These are phyloP conservation scores for Plantago ovata DNA, from an alignment of 257 asterid genomes.

Conservation along the genomic window DNA sequence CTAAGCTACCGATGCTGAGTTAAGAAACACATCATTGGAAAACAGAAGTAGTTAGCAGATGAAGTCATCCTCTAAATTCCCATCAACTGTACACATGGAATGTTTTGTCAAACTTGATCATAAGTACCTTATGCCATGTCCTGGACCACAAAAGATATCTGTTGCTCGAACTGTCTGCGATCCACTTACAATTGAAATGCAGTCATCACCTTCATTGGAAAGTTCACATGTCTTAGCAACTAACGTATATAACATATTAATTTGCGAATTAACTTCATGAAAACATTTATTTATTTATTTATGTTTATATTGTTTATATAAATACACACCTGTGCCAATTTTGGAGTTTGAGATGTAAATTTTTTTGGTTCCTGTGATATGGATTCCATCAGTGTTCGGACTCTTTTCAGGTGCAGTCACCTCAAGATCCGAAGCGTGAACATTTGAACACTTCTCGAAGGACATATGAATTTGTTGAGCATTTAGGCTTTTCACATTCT, in stretches of 20 bases:
- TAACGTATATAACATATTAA: too few species aligned
- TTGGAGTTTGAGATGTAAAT: constrained; percentile 41
- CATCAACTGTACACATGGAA: neutral
- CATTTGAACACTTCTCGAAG: constrained; percentile 43
- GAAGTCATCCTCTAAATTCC: neutral
- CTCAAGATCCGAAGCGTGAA: constrained; percentile 39
- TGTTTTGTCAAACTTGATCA: neutral
- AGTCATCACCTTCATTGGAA: constrained; percentile 84
- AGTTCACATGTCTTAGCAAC: too few species aligned
- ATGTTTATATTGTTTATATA: neutral
- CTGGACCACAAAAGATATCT: constrained; percentile 74
- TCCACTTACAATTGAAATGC: constrained; percentile 73
- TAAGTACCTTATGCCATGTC: constrained; percentile 92
- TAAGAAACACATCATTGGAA: neutral
- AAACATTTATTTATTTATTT: neutral
- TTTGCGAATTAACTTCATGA: too few species aligned
- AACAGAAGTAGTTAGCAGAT: neutral
- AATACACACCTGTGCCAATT: constrained; percentile 58
- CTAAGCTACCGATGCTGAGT: constrained; percentile 76
- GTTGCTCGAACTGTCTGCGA: constrained; percentile 42
- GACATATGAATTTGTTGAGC: constrained; percentile 72
- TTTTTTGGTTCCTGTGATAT: constrained; percentile 47
- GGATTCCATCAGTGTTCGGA: constrained; percentile 92
- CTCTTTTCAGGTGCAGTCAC: constrained; percentile 56
- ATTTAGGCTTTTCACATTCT: constrained; percentile 42